Percentiles rank a stretch among this genome's conserved stretches.
Evolutionary conservation across 768 basidiomycete species (phyloP).

Genomic region (Tylopilus cervinicoccineus): DNA sequence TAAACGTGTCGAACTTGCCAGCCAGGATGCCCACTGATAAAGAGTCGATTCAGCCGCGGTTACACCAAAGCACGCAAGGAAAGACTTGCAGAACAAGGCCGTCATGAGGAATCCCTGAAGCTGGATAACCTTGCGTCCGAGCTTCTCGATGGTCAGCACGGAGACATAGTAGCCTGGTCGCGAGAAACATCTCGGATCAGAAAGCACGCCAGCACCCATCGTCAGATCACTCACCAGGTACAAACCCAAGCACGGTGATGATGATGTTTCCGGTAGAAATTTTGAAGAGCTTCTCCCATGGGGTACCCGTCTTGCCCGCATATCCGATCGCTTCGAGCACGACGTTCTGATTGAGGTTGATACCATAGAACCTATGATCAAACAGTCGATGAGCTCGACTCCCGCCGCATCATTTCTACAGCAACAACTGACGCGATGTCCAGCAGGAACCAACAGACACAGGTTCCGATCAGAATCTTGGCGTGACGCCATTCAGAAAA

Average conservation of each 20-base stretch:
- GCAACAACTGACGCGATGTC: slow-evolving; percentile 53
- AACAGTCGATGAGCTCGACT: background rate
- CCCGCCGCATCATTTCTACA: background rate
- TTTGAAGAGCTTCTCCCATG: slow-evolving; percentile 66
- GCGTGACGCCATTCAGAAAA: slow-evolving; percentile 71
- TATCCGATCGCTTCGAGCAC: slow-evolving; percentile 74
- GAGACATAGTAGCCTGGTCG: slow-evolving; percentile 62
- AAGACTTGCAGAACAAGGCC: slow-evolving; percentile 56
- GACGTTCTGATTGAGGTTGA: slow-evolving; percentile 71
- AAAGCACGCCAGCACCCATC: background rate
- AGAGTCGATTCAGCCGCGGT: background rate
- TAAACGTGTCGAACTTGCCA: slow-evolving; percentile 53
- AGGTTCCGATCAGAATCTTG: slow-evolving; percentile 65
- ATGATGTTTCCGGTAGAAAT: slow-evolving; percentile 66
- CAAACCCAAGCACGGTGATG: slow-evolving; percentile 71
- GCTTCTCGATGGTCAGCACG: slow-evolving; percentile 63
- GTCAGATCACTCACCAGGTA: slow-evolving; percentile 49
- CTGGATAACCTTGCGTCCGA: slow-evolving; percentile 75
- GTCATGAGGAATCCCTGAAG: slow-evolving; percentile 68
- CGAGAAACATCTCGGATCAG: background rate
- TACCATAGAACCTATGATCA: slow-evolving; percentile 63
- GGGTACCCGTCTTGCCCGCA: slow-evolving; percentile 50
- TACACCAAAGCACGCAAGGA: background rate
- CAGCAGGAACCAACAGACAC: slow-evolving; percentile 68
- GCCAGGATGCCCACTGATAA: slow-evolving; percentile 62